Conservation (phyloP, 805 yeast species). For the Cyberlindnera suaveolens region DNA sequence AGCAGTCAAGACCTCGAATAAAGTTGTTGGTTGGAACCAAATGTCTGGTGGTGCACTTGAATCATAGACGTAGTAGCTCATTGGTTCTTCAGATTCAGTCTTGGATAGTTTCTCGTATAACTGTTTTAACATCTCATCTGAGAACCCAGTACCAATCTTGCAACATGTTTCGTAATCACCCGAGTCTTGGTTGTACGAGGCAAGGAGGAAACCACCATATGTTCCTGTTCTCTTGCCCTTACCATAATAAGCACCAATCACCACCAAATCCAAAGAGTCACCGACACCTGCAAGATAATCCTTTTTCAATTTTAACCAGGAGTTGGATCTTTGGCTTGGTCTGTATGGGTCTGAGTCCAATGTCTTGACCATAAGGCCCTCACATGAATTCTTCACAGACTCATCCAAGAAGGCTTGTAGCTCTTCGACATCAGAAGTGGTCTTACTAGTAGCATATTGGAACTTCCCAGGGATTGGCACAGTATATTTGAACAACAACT, state of each 20-base stretch:
- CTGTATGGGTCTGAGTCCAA: slow-evolving; percentile 82
- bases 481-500: slow-evolving; percentile 49
- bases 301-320: slow-evolving; percentile 93
- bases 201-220: slow-evolving; percentile 91
- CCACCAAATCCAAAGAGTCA: slow-evolving; percentile 89
- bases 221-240: slow-evolving; percentile 91
- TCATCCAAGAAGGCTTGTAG: slow-evolving; percentile 82
- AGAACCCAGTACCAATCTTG: slow-evolving; percentile 95
- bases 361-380: slow-evolving; percentile 93
- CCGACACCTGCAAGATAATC: slow-evolving; percentile 95
- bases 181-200: slow-evolving; percentile 82
- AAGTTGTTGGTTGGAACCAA: slow-evolving; percentile 83
- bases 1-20: slow-evolving; percentile 89
- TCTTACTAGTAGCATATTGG: slow-evolving; percentile 68
- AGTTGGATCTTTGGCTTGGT: slow-evolving; percentile 90
- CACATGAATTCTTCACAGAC: slow-evolving; percentile 85
- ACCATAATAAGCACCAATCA: slow-evolving; percentile 90
- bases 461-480: slow-evolving; percentile 68
- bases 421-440: slow-evolving; percentile 64
- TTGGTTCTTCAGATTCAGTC: slow-evolving; percentile 59
- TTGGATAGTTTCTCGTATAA: slow-evolving; percentile 59
- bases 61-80: slow-evolving; percentile 63
- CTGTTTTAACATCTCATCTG: slow-evolving; percentile 69
- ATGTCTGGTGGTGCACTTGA: slow-evolving; percentile 79
- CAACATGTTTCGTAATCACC: slow-evolving; percentile 95